phyloP scores from a whole-genome alignment of 169 alveolate species.

The Miamiensis avidus region DNA sequence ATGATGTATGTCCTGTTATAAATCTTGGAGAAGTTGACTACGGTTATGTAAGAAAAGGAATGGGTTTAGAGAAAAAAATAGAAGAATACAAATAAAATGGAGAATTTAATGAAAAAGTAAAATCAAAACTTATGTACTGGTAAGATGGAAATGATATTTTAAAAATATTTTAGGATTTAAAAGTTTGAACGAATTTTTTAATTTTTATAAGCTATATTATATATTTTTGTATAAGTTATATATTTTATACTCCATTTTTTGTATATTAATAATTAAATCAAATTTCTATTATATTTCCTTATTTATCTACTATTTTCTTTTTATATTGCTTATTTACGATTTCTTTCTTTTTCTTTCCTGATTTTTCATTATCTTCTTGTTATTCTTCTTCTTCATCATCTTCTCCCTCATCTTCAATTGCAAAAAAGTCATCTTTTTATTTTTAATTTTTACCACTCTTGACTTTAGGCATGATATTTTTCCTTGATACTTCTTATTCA shows the following conservation, averaged over 20 bases:
- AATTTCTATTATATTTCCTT: neutral
- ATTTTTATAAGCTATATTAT: too few species aligned
- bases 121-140: neutral
- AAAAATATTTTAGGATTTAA: too few species aligned
- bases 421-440: too few species aligned
- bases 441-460: too few species aligned
- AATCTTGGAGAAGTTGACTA: neutral
- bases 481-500: neutral
- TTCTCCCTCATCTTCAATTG: neutral
- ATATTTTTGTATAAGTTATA: too few species aligned
- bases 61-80: neutral
- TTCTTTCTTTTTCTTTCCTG: too few species aligned
- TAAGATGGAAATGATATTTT: neutral
- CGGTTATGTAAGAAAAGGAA: neutral
- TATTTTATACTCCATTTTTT: too few species aligned
- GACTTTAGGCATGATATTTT: too few species aligned
- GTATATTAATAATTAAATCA: too few species aligned
- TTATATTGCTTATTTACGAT: too few species aligned
- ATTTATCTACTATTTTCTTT: neutral
- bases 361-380: neutral
- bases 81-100: neutral
- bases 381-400: neutral
- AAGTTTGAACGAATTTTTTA: too few species aligned
- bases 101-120: too few species aligned
- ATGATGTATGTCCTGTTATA: neutral